Conservation (phyloP, 768 basidiomycete species). For the Pleurotus salmoneostramineus region DNA sequence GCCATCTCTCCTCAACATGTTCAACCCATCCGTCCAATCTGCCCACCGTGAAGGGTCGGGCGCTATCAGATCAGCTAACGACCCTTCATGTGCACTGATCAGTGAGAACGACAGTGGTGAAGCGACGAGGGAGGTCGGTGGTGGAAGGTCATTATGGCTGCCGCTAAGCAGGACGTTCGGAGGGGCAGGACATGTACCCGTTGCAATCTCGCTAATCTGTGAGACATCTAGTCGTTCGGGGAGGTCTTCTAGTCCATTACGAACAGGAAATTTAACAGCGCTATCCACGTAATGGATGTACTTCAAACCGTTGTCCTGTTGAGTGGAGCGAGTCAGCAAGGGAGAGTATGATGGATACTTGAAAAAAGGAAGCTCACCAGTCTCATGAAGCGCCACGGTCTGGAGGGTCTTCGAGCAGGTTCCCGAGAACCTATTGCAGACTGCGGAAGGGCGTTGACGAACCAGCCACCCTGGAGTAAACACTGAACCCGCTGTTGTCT, state of each 20-base stretch:
- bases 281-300: conserved; percentile 87
- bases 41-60: conserved; percentile 79
- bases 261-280: conserved; percentile 72
- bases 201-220: conserved; percentile 74
- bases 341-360: neutral
- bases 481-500: conserved; percentile 86
- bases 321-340: conserved; percentile 4
- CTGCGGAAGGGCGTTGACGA: conserved; percentile 71
- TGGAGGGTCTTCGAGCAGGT: conserved; percentile 48
- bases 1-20: conserved; percentile 79
- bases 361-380: conserved; percentile 43
- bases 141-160: conserved; percentile 56
- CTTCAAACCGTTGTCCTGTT: conserved; percentile 71
- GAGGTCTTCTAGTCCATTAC: conserved; percentile 81
- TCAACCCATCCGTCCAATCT: conserved; percentile 93
- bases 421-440: conserved; percentile 44
- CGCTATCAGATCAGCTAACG: conserved; percentile 76
- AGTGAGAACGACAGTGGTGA: conserved; percentile 79
- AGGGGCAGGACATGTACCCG: conserved; percentile 68
- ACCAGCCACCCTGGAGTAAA: conserved; percentile 88
- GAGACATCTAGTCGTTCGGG: conserved; percentile 84
- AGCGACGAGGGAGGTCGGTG: conserved; percentile 42
- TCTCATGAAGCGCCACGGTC: conserved; percentile 86
- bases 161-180: conserved; percentile 48
- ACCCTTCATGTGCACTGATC: conserved; percentile 63